Evolutionary conservation across 768 basidiomycete species (phyloP).

Genomic region (Daedaleopsis nitida): DNA sequence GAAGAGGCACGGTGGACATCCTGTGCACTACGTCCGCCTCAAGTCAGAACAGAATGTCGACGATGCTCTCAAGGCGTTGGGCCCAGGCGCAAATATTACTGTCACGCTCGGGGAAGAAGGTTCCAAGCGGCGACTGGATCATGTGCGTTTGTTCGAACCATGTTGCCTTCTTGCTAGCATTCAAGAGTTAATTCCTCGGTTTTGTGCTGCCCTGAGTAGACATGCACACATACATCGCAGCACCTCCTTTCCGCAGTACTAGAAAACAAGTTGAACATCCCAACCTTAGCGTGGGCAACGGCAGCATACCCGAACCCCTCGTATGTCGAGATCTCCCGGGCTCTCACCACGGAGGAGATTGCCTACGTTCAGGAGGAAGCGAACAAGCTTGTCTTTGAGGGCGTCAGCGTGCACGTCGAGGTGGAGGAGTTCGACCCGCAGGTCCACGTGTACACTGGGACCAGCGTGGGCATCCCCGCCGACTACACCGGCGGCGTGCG

Average conservation of each 20-base stretch:
- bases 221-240: slow-evolving; percentile 85
- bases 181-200: neutral
- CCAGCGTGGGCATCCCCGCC: slow-evolving; percentile 58
- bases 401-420: slow-evolving; percentile 68
- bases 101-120: slow-evolving; percentile 61
- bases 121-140: slow-evolving; percentile 69
- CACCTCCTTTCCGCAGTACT: slow-evolving; percentile 83
- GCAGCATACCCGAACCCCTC: slow-evolving; percentile 66
- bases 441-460: slow-evolving; percentile 45
- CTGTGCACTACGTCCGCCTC: slow-evolving; percentile 69
- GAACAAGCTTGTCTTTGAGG: slow-evolving; percentile 71
- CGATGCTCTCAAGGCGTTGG: slow-evolving; percentile 48
- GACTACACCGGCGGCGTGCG: slow-evolving; percentile 79
- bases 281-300: slow-evolving; percentile 84
- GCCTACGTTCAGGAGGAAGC: slow-evolving; percentile 58
- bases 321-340: slow-evolving; percentile 76
- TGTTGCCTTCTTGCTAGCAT: too few relatives aligned
- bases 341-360: slow-evolving; percentile 67
- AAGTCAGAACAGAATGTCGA: slow-evolving; percentile 38
- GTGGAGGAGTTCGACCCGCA: slow-evolving; percentile 62
- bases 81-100: slow-evolving; percentile 51
- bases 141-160: slow-evolving; percentile 46
- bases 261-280: slow-evolving; percentile 60
- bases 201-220: slow-evolving; percentile 40
- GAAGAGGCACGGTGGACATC: slow-evolving; percentile 69